Evolutionary conservation across 495 filamentous ascomycete species (phyloP), one percentile per base, ranked within the genome.

Genomic region (Talaromyces thailandensis): DNA sequence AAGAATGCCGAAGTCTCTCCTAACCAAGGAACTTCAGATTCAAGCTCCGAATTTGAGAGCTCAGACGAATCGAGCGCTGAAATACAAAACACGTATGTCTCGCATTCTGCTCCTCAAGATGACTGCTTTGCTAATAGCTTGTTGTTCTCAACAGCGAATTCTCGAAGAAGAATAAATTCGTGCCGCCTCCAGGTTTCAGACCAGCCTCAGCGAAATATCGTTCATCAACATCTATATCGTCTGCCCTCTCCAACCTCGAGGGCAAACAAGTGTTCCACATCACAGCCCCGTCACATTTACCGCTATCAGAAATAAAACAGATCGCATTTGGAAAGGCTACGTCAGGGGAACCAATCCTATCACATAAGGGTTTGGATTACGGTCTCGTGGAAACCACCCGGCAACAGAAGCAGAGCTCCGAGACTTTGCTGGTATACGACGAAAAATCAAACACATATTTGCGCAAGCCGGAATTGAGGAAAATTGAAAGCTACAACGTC

Each of bases 251-350:
- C 53, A 69, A 78, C 58, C 68, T 80, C 58, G 64, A 65, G 59
- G 76, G 75, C 55, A 80, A 80, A 61, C 74, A 79, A 67, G 64
- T 80, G 32, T 69, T 74, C 62, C 76, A 80, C 58, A 73, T 80
- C 61, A 73, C 75, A 6, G 77, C 77, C 1, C 77, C 77, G 0
- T 68, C 75, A 3, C 76, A 66, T 64, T 69, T 80, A 16, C 76
- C 77, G 43, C 59, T 80, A 51, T 76, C 75, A 9, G 74, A 76
- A 60, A 64, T 80, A 18, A 74, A 77, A 57, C 75, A 79, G 61
- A 69, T 80, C 32, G 70, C 74, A 6, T 69, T 79, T 63, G 70
- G 69, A 43, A 75, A 73, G 62, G 71, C 75, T 56, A 57, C 76
- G 66, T 70, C 74, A 56, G 77, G 77, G 53, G 66, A 79, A 61